These are phyloP conservation scores for Sporisorium reilianum DNA, from an alignment of 1,284 basidiomycete genomes.

Conservation along the genomic window DNA sequence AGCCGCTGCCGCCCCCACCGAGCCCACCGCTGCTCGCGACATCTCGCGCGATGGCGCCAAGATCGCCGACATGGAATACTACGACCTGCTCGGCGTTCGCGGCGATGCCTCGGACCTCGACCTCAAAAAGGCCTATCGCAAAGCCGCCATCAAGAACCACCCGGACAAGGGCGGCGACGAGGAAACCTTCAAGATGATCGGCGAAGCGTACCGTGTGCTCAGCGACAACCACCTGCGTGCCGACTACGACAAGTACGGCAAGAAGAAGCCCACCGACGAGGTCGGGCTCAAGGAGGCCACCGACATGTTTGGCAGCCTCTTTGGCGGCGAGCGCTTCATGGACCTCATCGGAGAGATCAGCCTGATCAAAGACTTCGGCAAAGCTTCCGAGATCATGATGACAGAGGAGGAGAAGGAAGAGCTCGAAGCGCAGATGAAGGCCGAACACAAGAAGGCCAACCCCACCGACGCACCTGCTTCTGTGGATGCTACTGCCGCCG, in stretches of 20 bases:
- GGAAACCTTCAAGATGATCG: constrained; percentile 70
- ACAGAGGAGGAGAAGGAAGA: constrained; percentile 91
- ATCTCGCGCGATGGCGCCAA: constrained; percentile 66
- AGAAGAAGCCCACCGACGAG: constrained; percentile 72
- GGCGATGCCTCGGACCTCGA: constrained; percentile 75
- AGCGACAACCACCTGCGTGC: constrained; percentile 80
- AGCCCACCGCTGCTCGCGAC: constrained; percentile 49
- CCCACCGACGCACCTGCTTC: constrained; percentile 32
- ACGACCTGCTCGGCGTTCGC: constrained; percentile 68
- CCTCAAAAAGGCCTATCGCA: constrained; percentile 95
- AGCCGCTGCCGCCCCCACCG: constrained; percentile 15
- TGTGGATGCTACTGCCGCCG: constrained; percentile 16
- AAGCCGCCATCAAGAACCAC: constrained; percentile 89
- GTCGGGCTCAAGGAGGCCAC: constrained; percentile 69
- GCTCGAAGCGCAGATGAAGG: constrained; percentile 79
- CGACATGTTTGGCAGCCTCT: constrained; percentile 69
- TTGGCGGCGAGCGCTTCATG: constrained; percentile 68
- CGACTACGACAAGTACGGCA: constrained; percentile 95
- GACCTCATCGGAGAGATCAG: constrained; percentile 69
- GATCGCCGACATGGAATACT: constrained; percentile 69
- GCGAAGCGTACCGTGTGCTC: constrained; percentile 74
- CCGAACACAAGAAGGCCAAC: constrained; percentile 54
- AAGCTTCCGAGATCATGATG: constrained; percentile 71
- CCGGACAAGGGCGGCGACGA: constrained; percentile 69
- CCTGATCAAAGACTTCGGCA: constrained; percentile 69